Evolutionary conservation across 2,329 filamentous ascomycete genomes (phyloP), one percentile per base, ranked within the genome.

Genomic region (Rhexocercosporidium sp.): DNA sequence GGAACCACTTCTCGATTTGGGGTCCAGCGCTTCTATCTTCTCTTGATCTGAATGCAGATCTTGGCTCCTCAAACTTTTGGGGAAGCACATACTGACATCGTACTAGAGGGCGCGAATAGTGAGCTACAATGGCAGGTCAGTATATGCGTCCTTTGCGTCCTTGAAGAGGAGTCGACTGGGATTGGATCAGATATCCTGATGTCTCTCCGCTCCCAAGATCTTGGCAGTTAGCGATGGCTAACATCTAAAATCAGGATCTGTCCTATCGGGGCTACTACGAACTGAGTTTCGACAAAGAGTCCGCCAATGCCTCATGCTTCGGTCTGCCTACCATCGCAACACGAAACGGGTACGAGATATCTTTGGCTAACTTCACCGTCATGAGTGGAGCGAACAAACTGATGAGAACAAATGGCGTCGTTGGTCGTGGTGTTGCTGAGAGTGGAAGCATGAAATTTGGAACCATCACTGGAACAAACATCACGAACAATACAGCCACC

Each of bases 231-330:
- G n/a, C 16, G 41, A 18, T 44, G 1, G 18, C 31, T 56, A 22
- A 56, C 6, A 20, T 1, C n/a, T 8, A 12, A 8, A 9, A 39
- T 11, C 31, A 57, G 72, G 90, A 93, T 66, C 77, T 88, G 8
- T 93, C 91, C 77, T 93, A 92, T 77, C 84, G 90, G 20, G 91
- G 91, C 1, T 93, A 93, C 79, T 92, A 88, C 71, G 85, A 90
- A 74, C 80, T 93, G 47, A 83, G 85, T 57, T 80, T 92, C 64
- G 82, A 79, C 22, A 82, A 85, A 25, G 81, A 89, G 12, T 79
- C 84, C 53, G 82, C 91, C 1, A 81, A 85, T n/a, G 90, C 90
- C 0, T 81, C 82, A 14, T 93, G 85, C 79, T 93, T 88, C 71
- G 90, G 88, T 47, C 74, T 85, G 74, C 89, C 89, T 0, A 88